Evolutionary conservation across 2,329 filamentous ascomycete species (phyloP), one percentile per base, ranked within the genome.

Genomic region (Penicillium paneum): DNA sequence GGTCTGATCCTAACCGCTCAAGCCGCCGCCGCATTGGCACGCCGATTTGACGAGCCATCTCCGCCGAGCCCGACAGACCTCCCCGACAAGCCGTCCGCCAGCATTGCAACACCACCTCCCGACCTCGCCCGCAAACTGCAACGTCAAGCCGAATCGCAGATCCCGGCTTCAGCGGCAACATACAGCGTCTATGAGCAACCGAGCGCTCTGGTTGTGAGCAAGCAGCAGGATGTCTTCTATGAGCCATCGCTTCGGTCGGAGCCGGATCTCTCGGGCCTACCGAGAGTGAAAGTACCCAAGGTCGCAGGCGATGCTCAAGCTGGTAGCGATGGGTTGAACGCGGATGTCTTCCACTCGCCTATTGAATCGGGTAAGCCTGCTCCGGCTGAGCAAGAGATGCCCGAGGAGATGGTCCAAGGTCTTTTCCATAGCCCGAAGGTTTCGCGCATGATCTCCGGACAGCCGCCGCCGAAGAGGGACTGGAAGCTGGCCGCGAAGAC

Each of bases 371-470:
- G 58, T 19, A 61, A 64, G 39, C 38, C 56, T 19, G 60, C 73
- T 5, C 63, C 69, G 32, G 69, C 73, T 47, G 67, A 78, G 52
- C 74, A 79, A 17, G 75, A 80, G n/a, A 55, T 80, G 15, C 78
- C 83, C 4, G 81, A 84, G 49, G 83, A 81, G 43, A 75, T 86
- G 63, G 79, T 87, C 64, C 79, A 80, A 5, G 80, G 84, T 59
- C 70, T 88, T 0, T 88, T 88, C 64, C 81, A 82, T 52, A 87
- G 81, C 51, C 80, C 79, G 3, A 78, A 77, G 51, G 80, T 86
- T 19, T 81, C 83, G 28, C 78, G 74, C 56, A 76, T 83, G 68
- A 71, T 87, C 13, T 78, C 81, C 29, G 76, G 76, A 29, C 76
- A 79, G 57, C 69, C 57, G 34, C 58, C 56, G 11, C 52, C 59